Evolutionary conservation across 768 basidiomycete genomes (phyloP).

Genomic region (Suillus subluteus): DNA sequence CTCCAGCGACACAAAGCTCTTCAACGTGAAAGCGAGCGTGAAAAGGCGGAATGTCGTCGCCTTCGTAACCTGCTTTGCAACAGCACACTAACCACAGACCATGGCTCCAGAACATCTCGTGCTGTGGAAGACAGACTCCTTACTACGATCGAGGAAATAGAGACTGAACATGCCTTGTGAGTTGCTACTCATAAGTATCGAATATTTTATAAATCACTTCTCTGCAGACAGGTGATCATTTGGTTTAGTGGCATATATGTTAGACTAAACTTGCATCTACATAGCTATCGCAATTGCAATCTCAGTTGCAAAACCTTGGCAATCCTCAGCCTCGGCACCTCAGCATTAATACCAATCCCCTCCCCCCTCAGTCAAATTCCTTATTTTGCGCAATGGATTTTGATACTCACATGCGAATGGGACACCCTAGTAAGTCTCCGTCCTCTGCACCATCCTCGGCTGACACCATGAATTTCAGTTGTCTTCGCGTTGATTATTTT

Average conservation of each 20-base stretch:
- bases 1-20: conserved; percentile 44
- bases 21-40: conserved; percentile 36
- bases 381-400: conserved; percentile 42
- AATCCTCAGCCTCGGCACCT: conserved; percentile 33
- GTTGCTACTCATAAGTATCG: conserved; percentile 4
- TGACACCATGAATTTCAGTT: conserved; percentile 43
- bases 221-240: conserved; percentile 9
- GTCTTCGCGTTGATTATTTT: conserved; percentile 53
- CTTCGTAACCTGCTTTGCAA: conserved; percentile 35
- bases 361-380: conserved; percentile 58
- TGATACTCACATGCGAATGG: conserved; percentile 48
- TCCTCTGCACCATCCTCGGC: not conserved
- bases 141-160: conserved; percentile 35
- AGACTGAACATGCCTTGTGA: conserved; percentile 33
- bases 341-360: conserved; percentile 46
- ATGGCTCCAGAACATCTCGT: conserved; percentile 39
- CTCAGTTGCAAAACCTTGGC: conserved; percentile 41
- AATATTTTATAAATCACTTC: conserved; percentile 2
- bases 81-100: conserved; percentile 30
- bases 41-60: conserved; percentile 33
- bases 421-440: conserved; percentile 54
- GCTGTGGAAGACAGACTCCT: conserved; percentile 41
- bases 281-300: conserved; percentile 36
- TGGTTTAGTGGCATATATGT: not conserved
- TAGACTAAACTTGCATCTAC: conserved; percentile 23